phyloP scores from a whole-genome alignment of 2,329 filamentous ascomycete species.

The Epichloe typhina region DNA sequence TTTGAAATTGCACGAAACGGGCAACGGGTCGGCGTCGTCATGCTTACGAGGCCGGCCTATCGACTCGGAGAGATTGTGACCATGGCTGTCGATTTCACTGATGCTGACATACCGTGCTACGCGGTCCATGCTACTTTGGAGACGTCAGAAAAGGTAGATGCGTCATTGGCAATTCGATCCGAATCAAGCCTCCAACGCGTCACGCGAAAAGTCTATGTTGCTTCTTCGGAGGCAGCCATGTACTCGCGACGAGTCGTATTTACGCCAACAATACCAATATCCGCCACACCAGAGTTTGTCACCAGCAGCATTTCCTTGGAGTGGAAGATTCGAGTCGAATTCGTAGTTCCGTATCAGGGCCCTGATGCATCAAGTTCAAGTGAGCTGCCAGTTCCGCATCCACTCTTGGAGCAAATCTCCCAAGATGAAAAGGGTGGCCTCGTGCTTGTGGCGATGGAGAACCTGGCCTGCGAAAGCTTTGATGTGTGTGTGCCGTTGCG shows the following conservation, averaged over 20 bases:
- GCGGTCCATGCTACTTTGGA: slow-evolving; percentile 76
- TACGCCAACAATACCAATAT: slow-evolving; percentile 66
- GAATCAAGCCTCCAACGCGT: slow-evolving; percentile 76
- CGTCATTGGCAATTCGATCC: slow-evolving; percentile 68
- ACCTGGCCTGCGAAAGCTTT: slow-evolving; percentile 74
- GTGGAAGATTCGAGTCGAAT: slow-evolving; percentile 85
- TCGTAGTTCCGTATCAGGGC: slow-evolving; percentile 59
- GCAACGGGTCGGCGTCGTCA: slow-evolving; percentile 80
- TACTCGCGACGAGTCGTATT: slow-evolving; percentile 72
- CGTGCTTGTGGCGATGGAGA: slow-evolving; percentile 65
- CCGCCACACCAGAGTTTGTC: slow-evolving; percentile 79
- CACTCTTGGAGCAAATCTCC: slow-evolving; percentile 66
- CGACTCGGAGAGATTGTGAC: slow-evolving; percentile 78
- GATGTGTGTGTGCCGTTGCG: slow-evolving; percentile 75
- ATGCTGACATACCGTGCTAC: slow-evolving; percentile 70
- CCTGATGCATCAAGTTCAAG: slow-evolving; percentile 10
- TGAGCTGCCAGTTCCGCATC: slow-evolving; percentile 17
- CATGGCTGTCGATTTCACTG: slow-evolving; percentile 70
- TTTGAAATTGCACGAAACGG: slow-evolving; percentile 93
- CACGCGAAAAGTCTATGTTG: slow-evolving; percentile 69
- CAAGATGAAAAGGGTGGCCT: slow-evolving; percentile 64
- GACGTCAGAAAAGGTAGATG: slow-evolving; percentile 71
- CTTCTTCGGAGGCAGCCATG: slow-evolving; percentile 68
- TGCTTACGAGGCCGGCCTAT: slow-evolving; percentile 78
- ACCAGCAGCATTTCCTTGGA: slow-evolving; percentile 78